Percentiles rank a stretch among this genome's conserved stretches.
Conservation (phyloP, 805 yeast genomes). For the Zygoascus tannicola region DNA sequence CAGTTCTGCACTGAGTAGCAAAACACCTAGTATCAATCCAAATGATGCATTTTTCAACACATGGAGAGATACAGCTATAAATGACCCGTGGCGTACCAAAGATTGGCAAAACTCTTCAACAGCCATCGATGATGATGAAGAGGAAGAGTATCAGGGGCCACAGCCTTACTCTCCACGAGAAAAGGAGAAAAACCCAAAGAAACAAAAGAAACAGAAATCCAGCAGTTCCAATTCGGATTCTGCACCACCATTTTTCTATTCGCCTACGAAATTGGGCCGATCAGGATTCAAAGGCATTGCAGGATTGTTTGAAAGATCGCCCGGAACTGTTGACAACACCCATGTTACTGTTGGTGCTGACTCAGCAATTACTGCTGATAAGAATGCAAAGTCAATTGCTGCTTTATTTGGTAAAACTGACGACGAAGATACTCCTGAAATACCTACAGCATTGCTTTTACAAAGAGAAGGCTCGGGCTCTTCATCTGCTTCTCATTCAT, state of each 20-base stretch:
- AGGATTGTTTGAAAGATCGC: slow-evolving; percentile 2
- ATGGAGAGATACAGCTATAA: slow-evolving; percentile 5
- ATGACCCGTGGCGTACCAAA: neutral
- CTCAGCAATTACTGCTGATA: neutral
- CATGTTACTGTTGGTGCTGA: neutral
- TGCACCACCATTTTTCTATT: neutral
- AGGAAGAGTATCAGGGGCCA: neutral
- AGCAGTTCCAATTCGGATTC: neutral
- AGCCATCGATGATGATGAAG: neutral
- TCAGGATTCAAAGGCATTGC: slow-evolving; percentile 1
- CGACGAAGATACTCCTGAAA: slow-evolving; percentile 9
- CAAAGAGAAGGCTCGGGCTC: neutral
- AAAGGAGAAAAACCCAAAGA: neutral
- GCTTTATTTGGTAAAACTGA: slow-evolving; percentile 18
- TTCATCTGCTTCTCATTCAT: neutral
- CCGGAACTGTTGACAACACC: neutral
- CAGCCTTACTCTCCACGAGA: neutral
- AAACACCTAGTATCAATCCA: slow-evolving; percentile 5
- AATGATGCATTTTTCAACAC: slow-evolving; percentile 6
- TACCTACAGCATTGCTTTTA: slow-evolving; percentile 4
- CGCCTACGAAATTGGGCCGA: neutral
- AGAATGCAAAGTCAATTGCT: slow-evolving; percentile 14
- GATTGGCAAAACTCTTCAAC: neutral
- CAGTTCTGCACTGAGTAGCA: slow-evolving; percentile 6
- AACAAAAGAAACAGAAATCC: neutral